Percentiles rank a stretch among this genome's conserved stretches.
phyloP scores from a whole-genome alignment of 495 filamentous ascomycete species.

The Cercophora newfieldiana region DNA sequence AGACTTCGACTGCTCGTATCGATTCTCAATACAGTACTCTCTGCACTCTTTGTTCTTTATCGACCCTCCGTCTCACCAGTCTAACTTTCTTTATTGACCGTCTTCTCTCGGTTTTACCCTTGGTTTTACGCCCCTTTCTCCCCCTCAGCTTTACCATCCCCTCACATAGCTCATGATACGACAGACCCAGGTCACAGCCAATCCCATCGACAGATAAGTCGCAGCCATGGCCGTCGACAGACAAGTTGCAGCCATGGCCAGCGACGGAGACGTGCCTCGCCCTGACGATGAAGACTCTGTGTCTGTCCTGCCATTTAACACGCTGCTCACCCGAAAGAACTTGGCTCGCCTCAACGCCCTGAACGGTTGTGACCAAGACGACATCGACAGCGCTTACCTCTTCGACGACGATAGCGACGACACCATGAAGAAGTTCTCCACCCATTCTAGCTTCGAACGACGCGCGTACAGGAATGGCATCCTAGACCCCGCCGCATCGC shows the following conservation, averaged over 20 bases:
- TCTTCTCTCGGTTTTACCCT: too few species aligned
- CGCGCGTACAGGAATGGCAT: conserved; percentile 9
- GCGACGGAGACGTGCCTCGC: neutral
- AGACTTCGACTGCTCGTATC: too few species aligned
- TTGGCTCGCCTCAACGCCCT: conserved; percentile 12
- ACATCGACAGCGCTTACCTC: conserved; percentile 12
- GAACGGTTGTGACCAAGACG: neutral
- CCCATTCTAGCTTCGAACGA: conserved; percentile 1
- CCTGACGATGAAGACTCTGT: neutral
- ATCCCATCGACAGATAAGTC: too few species aligned
- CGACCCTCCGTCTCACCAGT: too few species aligned
- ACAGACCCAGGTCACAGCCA: neutral
- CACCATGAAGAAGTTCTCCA: conserved; percentile 1
- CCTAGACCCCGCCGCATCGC: conserved; percentile 11
- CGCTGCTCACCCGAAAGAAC: conserved; percentile 11
- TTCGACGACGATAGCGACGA: conserved; percentile 3
- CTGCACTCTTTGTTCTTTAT: too few species aligned
- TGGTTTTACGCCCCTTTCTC: neutral
- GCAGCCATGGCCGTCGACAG: neutral
- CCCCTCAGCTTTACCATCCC: neutral
- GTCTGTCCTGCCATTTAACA: neutral
- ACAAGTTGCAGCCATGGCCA: neutral
- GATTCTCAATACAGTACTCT: too few species aligned
- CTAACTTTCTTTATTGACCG: too few species aligned
- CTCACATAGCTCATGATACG: neutral